Evolutionary conservation across 2,329 filamentous ascomycete genomes (phyloP).

Genomic region (Neofusicoccum ribis): DNA sequence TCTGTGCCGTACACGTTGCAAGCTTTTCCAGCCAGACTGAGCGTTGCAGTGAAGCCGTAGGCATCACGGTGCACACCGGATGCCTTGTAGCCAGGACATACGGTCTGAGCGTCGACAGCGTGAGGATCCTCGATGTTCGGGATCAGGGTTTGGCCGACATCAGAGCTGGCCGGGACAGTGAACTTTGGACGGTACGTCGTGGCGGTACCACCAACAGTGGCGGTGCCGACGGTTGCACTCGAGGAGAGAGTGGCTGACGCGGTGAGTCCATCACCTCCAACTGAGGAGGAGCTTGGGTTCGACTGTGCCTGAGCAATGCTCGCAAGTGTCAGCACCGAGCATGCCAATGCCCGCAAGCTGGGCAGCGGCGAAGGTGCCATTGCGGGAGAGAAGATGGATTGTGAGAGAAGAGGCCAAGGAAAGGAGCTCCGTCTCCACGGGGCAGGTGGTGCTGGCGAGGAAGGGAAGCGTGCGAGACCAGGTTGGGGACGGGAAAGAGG

Average conservation of each 20-base stretch:
- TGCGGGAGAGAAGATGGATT: background rate
- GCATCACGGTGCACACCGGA: slow-evolving; percentile 48
- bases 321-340: background rate
- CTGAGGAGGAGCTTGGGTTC: background rate
- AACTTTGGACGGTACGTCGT: slow-evolving; percentile 35
- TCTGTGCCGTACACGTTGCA: slow-evolving; percentile 80
- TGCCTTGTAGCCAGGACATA: slow-evolving; percentile 63
- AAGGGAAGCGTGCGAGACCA: background rate
- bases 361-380: slow-evolving; percentile 1
- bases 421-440: background rate
- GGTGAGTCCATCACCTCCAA: background rate
- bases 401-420: background rate
- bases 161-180: slow-evolving; percentile 39
- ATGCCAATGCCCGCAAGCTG: background rate
- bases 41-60: slow-evolving; percentile 53
- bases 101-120: slow-evolving; percentile 62
- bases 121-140: slow-evolving; percentile 66
- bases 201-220: slow-evolving; percentile 31
- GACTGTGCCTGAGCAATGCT: slow-evolving; percentile 10
- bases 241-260: background rate
- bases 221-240: slow-evolving; percentile 25
- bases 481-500: background rate
- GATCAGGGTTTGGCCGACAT: slow-evolving; percentile 40
- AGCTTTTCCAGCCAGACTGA: slow-evolving; percentile 54
- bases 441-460: background rate